phyloP scores from a whole-genome alignment of 2,329 filamentous ascomycete genomes.

The Chalaropsis thielavioides region DNA sequence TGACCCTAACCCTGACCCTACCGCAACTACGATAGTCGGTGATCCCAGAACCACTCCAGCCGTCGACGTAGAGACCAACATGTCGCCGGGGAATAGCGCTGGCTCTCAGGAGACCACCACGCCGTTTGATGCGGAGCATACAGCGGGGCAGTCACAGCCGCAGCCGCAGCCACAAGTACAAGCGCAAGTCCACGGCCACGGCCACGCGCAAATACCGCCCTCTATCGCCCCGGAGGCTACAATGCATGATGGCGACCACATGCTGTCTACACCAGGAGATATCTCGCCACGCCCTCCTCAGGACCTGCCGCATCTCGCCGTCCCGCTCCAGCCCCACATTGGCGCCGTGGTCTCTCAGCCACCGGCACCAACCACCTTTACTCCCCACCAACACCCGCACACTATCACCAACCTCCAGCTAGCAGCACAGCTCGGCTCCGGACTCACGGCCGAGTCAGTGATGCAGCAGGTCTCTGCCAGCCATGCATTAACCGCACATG shows the following conservation, averaged over 20 bases:
- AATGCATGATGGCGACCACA: constrained; percentile 28
- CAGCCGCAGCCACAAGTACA: background rate
- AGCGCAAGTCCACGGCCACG: background rate
- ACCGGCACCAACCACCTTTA: background rate
- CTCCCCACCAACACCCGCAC: background rate
- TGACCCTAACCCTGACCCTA: background rate
- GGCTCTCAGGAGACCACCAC: background rate
- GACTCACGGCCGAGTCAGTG: background rate
- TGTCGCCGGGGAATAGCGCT: no score
- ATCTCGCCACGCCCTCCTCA: background rate
- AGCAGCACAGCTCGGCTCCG: background rate
- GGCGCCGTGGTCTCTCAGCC: background rate
- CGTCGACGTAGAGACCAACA: no score
- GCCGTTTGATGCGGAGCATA: background rate
- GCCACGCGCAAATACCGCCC: background rate
- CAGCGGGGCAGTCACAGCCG: background rate
- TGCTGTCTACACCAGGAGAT: background rate
- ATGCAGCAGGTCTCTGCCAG: background rate
- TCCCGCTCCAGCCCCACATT: constrained; percentile 24
- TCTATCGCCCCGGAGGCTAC: constrained; percentile 30
- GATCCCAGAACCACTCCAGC: no score
- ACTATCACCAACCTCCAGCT: background rate
- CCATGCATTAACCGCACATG: background rate
- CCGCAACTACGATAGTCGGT: background rate
- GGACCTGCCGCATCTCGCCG: constrained; percentile 42